A percentile compares a stretch with the other conserved stretches of the same genome.
Conservation (phyloP, 2,329 filamentous ascomycete species). For the Rutstroemia sp. region DNA sequence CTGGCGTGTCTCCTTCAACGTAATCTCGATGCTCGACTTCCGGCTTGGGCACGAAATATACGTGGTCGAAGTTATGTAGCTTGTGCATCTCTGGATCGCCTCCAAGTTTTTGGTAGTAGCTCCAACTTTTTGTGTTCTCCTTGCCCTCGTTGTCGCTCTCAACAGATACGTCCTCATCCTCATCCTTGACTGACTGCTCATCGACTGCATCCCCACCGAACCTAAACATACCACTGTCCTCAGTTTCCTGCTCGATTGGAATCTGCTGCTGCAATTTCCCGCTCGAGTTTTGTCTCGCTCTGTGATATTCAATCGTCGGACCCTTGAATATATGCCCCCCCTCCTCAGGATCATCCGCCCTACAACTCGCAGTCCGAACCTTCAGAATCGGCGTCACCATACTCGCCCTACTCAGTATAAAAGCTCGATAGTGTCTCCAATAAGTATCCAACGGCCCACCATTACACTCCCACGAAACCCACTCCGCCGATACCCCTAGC, state of each 20-base stretch:
- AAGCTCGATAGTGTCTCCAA: neutral
- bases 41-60: slow-evolving; percentile 2
- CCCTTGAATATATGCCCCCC: slow-evolving; percentile 2
- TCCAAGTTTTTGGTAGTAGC: slow-evolving; percentile 1
- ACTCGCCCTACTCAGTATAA: neutral
- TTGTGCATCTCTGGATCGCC: slow-evolving; percentile 7
- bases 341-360: neutral
- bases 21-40: slow-evolving; percentile 2
- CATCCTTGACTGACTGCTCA: neutral
- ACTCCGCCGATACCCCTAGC: neutral
- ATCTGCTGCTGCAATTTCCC: neutral
- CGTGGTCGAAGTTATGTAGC: slow-evolving; percentile 4
- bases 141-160: neutral
- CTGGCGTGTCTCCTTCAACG: neutral
- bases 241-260: neutral
- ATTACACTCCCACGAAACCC: slow-evolving; percentile 4
- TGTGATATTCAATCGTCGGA: neutral
- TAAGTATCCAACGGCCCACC: slow-evolving; percentile 2
- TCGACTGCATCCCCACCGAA: neutral
- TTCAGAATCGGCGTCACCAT: slow-evolving; percentile 3
- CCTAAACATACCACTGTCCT: neutral
- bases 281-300: neutral
- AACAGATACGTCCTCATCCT: neutral
- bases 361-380: slow-evolving; percentile 2
- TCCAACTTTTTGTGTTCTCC: neutral